These are phyloP conservation scores for Balakata baccata DNA, from an alignment of 345 rosid genomes.

Conservation along the genomic window DNA sequence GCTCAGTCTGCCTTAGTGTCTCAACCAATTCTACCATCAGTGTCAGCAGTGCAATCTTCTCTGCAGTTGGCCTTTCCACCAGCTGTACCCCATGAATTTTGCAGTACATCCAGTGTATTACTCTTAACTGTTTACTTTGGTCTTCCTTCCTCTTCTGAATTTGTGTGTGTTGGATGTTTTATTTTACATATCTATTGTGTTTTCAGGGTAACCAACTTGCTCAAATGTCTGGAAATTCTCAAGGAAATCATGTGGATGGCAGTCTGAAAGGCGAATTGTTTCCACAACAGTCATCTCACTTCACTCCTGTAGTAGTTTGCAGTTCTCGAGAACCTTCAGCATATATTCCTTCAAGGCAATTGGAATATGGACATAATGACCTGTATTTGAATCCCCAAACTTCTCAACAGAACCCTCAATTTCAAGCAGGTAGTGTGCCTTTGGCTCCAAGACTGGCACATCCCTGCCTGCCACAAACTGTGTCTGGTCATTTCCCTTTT, in stretches of 20 bases:
- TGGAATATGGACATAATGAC: constrained; percentile 66
- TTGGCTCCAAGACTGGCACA: constrained; percentile 54
- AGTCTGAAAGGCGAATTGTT: constrained; percentile 51
- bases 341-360: constrained; percentile 57
- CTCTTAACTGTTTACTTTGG: constrained; percentile 5
- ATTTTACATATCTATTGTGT: constrained; percentile 3
- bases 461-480: constrained; percentile 47
- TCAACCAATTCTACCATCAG: constrained; percentile 43
- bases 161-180: constrained; percentile 7
- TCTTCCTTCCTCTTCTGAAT: not conserved
- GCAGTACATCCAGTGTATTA: constrained; percentile 48
- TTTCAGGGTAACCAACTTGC: constrained; percentile 66
- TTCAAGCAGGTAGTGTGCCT: constrained; percentile 54
- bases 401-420: constrained; percentile 61
- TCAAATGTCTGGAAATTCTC: constrained; percentile 53
- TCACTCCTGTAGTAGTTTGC: constrained; percentile 47
- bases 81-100: constrained; percentile 50
- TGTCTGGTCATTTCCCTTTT: constrained; percentile 62
- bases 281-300: constrained; percentile 58
- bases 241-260: constrained; percentile 46
- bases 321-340: constrained; percentile 66
- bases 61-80: constrained; percentile 58
- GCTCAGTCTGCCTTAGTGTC: constrained; percentile 47
- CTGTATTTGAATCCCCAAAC: constrained; percentile 52
- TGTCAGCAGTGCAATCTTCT: constrained; percentile 47